Conservation (phyloP, 2,329 filamentous ascomycete species). For the Phaeomoniella chlamydospora region DNA sequence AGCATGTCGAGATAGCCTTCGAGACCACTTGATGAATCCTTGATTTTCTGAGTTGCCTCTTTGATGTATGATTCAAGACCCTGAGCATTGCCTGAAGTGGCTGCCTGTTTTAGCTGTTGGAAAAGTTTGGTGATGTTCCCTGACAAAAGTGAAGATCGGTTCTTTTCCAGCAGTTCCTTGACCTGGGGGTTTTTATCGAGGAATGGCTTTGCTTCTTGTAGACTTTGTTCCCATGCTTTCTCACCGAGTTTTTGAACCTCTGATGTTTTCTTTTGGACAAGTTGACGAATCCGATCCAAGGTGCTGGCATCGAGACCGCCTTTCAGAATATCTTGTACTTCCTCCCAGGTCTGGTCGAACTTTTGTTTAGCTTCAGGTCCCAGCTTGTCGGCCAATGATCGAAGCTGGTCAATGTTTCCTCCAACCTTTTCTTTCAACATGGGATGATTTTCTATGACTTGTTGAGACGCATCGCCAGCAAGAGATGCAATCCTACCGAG, state of each 20-base stretch:
- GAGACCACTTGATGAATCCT: constrained; percentile 33
- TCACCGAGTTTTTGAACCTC: constrained; percentile 54
- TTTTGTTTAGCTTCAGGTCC: constrained; percentile 67
- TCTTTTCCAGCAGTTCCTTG: constrained; percentile 58
- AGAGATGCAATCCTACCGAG: constrained; percentile 45
- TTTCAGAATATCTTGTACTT: constrained; percentile 50
- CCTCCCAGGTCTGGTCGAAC: constrained; percentile 54
- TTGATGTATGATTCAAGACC: constrained; percentile 48
- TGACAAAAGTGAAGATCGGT: constrained; percentile 51
- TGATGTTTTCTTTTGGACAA: constrained; percentile 57
- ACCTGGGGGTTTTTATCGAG: constrained; percentile 65
- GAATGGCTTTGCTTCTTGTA: constrained; percentile 56
- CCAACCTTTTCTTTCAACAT: constrained; percentile 59
- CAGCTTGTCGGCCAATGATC: constrained; percentile 53
- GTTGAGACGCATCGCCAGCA: constrained; percentile 45
- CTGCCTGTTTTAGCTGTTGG: constrained; percentile 45
- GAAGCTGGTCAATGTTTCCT: constrained; percentile 52
- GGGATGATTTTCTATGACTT: constrained; percentile 61
- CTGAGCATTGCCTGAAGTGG: constrained; percentile 45
- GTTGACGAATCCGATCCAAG: constrained; percentile 38
- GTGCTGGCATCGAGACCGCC: constrained; percentile 42
- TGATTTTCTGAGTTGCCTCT: constrained; percentile 42
- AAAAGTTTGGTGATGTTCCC: constrained; percentile 53
- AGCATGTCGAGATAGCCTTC: constrained; percentile 53
- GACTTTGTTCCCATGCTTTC: constrained; percentile 55